A percentile compares a stretch with the other conserved stretches of the same genome.
Evolutionary conservation across 2,329 filamentous ascomycete genomes (phyloP).

Genomic region (Metarhizium rileyi): DNA sequence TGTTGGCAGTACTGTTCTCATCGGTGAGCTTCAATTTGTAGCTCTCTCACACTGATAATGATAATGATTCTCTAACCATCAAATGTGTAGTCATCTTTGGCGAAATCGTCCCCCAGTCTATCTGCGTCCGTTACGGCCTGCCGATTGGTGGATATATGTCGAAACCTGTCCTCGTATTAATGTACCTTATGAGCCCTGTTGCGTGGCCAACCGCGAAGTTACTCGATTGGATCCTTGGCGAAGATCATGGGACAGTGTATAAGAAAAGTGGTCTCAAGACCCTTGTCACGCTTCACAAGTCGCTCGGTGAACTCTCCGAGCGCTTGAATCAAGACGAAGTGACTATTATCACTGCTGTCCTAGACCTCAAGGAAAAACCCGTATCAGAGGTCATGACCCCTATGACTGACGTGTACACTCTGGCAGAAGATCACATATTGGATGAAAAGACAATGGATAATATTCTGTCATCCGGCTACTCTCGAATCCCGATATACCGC

Average conservation of each 20-base stretch:
- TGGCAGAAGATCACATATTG: constrained; percentile 88
- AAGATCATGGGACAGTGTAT: constrained; percentile 93
- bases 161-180: constrained; percentile 73
- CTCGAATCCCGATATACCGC: constrained; percentile 87
- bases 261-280: constrained; percentile 98
- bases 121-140: constrained; percentile 92
- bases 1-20: constrained; percentile 83
- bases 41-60: no score
- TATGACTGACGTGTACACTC: constrained; percentile 93
- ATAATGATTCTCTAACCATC: constrained; percentile 10
- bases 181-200: constrained; percentile 84
- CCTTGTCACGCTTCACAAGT: constrained; percentile 88
- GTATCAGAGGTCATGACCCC: constrained; percentile 97
- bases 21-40: constrained; percentile 51
- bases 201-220: constrained; percentile 95
- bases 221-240: constrained; percentile 83
- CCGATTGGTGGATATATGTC: constrained; percentile 93
- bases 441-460: constrained; percentile 92
- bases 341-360: constrained; percentile 93
- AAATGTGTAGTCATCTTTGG: constrained; percentile 76
- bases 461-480: constrained; percentile 90
- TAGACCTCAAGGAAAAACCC: constrained; percentile 93
- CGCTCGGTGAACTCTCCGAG: constrained; percentile 75
- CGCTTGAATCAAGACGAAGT: constrained; percentile 95
- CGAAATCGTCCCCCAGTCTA: constrained; percentile 89